A percentile compares a stretch with the other conserved stretches of the same genome.
Evolutionary conservation across 805 yeast species (phyloP).

Genomic region (Lipomyces spencermartinsiae): DNA sequence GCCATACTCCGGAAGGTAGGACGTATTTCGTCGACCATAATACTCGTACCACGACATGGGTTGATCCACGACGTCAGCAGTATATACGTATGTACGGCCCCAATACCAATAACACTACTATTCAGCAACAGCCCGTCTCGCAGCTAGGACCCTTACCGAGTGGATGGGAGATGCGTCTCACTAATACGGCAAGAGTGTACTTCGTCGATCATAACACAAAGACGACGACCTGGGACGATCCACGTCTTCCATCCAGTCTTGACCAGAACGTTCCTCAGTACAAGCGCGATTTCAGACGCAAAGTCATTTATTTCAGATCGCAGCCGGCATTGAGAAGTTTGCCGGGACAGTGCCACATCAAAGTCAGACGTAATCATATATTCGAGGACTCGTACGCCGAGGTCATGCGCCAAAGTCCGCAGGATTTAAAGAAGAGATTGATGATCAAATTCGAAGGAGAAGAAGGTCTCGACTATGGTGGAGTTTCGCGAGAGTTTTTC

Average conservation of each 20-base stretch:
- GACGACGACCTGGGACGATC: conserved; percentile 99
- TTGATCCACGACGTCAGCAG: conserved; percentile 98
- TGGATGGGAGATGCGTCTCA: conserved; percentile 99
- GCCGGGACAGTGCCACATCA: conserved; percentile 98
- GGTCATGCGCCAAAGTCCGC: conserved; percentile 98
- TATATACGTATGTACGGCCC: conserved; percentile 89
- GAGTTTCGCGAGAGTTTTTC: conserved; percentile 98
- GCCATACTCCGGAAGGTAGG: conserved; percentile 97
- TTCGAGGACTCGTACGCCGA: conserved; percentile 98
- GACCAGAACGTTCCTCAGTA: conserved; percentile 99
- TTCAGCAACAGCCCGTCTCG: conserved; percentile 96
- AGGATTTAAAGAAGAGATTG: conserved; percentile 93
- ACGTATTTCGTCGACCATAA: conserved; percentile 98
- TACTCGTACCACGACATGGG: conserved; percentile 99
- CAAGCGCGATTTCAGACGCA: conserved; percentile 98
- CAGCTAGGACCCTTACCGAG: conserved; percentile 97
- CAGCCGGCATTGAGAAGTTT: conserved; percentile 96
- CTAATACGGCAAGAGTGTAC: conserved; percentile 97
- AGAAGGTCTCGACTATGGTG: conserved; percentile 99
- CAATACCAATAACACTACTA: conserved; percentile 70
- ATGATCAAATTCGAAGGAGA: conserved; percentile 99
- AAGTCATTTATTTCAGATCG: conserved; percentile 94
- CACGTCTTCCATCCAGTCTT: conserved; percentile 93
- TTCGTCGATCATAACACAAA: conserved; percentile 99
- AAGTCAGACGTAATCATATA: conserved; percentile 94